Conservation (phyloP, 2,329 filamentous ascomycete genomes). For the Fusarium buxicola region DNA sequence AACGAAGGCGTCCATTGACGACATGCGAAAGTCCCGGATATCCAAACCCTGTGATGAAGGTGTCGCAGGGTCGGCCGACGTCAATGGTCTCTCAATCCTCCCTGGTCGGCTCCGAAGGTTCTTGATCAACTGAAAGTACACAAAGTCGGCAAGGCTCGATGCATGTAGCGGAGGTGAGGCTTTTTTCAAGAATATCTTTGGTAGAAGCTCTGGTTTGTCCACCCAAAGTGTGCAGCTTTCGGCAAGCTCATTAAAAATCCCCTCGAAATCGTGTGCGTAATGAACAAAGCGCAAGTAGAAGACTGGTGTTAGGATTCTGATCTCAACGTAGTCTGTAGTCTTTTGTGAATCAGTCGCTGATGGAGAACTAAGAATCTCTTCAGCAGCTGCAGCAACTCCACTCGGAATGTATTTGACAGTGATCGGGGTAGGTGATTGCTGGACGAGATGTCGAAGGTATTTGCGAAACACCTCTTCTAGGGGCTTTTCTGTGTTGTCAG, state of each 20-base stretch:
- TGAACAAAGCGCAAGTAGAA: conserved; percentile 76
- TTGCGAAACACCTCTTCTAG: conserved; percentile 61
- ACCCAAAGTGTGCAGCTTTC: conserved; percentile 70
- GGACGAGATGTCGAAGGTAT: conserved; percentile 63
- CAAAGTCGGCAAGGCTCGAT: conserved; percentile 52
- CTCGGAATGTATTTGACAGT: conserved; percentile 65
- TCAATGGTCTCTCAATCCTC: conserved; percentile 55
- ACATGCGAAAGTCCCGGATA: conserved; percentile 61
- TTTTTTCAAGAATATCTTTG: conserved; percentile 57
- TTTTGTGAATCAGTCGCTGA: conserved; percentile 32
- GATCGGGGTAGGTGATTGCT: conserved; percentile 57
- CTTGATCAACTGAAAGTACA: conserved; percentile 58
- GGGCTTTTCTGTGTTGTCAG: conserved; percentile 60
- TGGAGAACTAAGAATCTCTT: conserved; percentile 55
- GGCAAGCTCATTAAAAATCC: conserved; percentile 69
- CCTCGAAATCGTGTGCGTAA: conserved; percentile 71
- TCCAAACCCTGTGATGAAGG: conserved; percentile 47
- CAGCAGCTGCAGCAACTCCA: conserved; percentile 55
- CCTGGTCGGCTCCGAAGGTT: conserved; percentile 56
- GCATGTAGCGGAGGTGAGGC: conserved; percentile 51
- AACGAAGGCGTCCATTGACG: conserved; percentile 64
- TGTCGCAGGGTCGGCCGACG: conserved; percentile 48
- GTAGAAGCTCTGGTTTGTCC: conserved; percentile 65
- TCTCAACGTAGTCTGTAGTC: conserved; percentile 57
- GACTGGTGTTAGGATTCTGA: conserved; percentile 70